A percentile compares a stretch with the other conserved stretches of the same genome.
Evolutionary conservation across 441 rosid species (phyloP).

Genomic region (Eugenia klotzschiana): DNA sequence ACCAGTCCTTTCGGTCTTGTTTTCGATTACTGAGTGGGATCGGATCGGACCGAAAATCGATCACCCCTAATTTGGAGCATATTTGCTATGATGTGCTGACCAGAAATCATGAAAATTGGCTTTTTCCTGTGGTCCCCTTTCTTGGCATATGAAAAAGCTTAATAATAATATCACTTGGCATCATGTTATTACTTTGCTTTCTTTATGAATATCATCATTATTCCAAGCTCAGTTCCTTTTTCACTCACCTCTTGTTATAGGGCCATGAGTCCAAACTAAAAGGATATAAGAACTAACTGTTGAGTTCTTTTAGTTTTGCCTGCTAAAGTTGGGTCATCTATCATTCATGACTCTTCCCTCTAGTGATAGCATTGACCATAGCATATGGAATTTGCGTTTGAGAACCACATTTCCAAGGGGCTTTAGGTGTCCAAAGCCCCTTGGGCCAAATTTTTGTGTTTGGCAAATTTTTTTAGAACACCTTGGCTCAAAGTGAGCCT

Average conservation of each 20-base stretch:
- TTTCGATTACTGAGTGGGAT: background rate
- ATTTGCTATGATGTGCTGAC: background rate
- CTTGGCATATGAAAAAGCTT: background rate
- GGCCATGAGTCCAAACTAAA: background rate
- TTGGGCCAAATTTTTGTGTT: too few species aligned
- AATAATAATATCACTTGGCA: background rate
- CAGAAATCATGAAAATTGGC: background rate
- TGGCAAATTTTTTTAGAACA: too few species aligned
- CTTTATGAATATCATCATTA: background rate
- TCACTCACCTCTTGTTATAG: background rate
- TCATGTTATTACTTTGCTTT: background rate
- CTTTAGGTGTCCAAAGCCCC: too few species aligned
- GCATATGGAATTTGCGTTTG: too few species aligned
- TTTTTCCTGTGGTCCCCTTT: background rate
- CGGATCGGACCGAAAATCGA: fast-evolving
- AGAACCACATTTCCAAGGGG: too few species aligned
- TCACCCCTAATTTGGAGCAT: background rate
- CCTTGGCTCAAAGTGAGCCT: too few species aligned
- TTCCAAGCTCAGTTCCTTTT: background rate
- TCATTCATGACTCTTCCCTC: background rate
- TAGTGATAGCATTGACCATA: too few species aligned
- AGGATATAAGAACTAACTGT: background rate
- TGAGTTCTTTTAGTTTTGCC: background rate
- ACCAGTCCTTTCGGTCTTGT: too few species aligned
- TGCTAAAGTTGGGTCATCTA: background rate